Evolutionary conservation across 257 asterid genomes (phyloP).

Genomic region (Apocynum venetum): DNA sequence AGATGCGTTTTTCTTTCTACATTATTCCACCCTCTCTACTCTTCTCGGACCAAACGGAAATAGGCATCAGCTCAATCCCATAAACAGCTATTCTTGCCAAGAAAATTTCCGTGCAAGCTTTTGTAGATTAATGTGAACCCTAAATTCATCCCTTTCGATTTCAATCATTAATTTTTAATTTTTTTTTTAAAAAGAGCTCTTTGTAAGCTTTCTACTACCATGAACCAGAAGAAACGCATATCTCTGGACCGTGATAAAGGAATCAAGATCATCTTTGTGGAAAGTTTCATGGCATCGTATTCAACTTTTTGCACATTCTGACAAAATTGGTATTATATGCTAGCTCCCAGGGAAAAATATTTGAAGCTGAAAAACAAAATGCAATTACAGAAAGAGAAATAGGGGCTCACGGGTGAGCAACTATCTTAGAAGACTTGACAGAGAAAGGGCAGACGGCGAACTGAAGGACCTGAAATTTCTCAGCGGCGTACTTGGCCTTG

Average conservation of each 20-base stretch:
- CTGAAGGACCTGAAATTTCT: conserved; percentile 75
- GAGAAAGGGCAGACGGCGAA: conserved; percentile 90
- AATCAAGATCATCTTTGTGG: neutral
- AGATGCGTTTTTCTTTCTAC: neutral
- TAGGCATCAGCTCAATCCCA: neutral
- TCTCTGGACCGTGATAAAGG: neutral
- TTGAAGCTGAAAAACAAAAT: neutral
- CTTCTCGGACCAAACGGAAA: neutral
- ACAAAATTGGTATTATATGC: neutral
- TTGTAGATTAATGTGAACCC: neutral
- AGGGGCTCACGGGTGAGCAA: conserved; percentile 66
- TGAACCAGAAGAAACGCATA: neutral
- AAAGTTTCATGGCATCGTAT: too few relatives aligned
- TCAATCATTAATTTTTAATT: neutral
- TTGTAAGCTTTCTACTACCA: neutral
- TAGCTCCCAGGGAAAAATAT: neutral
- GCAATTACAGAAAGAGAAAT: neutral
- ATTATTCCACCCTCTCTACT: neutral
- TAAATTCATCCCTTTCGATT: neutral
- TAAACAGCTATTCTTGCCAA: neutral
- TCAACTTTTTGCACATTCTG: neutral
- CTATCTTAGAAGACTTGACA: conserved; percentile 52
- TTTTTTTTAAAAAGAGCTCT: neutral
- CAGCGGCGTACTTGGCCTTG: conserved; percentile 68
- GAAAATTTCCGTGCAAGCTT: neutral